Evolutionary conservation across 2,329 filamentous ascomycete genomes (phyloP).

Genomic region (Pezicula rhizophila): DNA sequence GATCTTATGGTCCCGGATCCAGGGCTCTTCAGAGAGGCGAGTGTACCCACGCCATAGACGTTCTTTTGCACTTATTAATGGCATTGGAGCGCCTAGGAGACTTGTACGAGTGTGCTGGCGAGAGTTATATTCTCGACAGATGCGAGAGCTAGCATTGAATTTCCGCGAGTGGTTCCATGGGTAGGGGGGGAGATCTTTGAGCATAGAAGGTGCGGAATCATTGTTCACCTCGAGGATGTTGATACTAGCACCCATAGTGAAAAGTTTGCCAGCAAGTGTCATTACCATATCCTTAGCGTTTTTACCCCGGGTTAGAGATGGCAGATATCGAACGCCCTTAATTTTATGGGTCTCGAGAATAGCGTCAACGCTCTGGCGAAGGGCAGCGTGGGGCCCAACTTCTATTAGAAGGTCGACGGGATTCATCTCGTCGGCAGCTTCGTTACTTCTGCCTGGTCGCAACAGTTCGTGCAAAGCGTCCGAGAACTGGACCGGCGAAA

Average conservation of each 20-base stretch:
- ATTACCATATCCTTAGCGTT: neutral
- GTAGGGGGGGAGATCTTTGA: neutral
- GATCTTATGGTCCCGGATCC: slow-evolving; percentile 33
- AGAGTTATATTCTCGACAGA: slow-evolving; percentile 1
- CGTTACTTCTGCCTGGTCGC: neutral
- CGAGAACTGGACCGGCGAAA: slow-evolving; percentile 35
- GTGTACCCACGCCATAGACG: slow-evolving; percentile 24
- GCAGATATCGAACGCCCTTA: neutral
- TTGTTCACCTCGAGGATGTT: neutral
- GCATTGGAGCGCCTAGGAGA: slow-evolving; percentile 34
- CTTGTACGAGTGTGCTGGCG: slow-evolving; percentile 40
- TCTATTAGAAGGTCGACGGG: no score
- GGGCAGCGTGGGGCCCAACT: slow-evolving; percentile 27
- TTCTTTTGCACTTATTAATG: slow-evolving; percentile 12
- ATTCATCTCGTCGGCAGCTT: neutral
- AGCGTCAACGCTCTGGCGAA: slow-evolving; percentile 20
- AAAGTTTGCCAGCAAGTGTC: neutral
- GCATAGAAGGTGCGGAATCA: neutral
- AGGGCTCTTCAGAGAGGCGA: slow-evolving; percentile 27
- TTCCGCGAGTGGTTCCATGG: neutral
- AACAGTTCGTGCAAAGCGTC: neutral
- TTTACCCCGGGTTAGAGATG: neutral
- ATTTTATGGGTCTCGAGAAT: neutral
- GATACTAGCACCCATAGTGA: neutral
- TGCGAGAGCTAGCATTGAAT: neutral